Conservation (phyloP, 257 asterid species). For the Fraxinus cuspidata region DNA sequence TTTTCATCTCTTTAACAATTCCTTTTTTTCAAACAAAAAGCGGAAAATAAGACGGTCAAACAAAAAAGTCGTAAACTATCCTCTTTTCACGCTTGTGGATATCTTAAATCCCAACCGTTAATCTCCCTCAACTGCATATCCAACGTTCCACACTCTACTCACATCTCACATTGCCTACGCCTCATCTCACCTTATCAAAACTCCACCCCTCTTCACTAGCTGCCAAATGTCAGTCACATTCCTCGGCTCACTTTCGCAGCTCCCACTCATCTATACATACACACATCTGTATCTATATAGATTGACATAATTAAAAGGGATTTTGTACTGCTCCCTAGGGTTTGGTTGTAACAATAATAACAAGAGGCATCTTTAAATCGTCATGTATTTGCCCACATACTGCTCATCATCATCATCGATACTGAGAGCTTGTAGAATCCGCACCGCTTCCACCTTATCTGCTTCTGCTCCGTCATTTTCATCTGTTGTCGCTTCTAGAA, state of each 20-base stretch:
- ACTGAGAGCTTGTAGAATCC: conserved; percentile 48
- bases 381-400: conserved; percentile 55
- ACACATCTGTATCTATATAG: neutral
- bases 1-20: neutral
- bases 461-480: conserved; percentile 24
- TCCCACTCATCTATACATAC: neutral
- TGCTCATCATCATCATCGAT: conserved; percentile 6
- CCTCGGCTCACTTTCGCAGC: neutral
- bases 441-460: conserved; percentile 45
- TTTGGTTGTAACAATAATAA: neutral
- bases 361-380: conserved; percentile 7
- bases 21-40: neutral
- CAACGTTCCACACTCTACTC: neutral
- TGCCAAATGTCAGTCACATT: neutral
- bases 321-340: neutral
- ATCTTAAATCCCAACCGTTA: neutral
- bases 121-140: neutral
- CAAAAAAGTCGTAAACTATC: neutral
- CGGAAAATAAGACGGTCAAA: conserved; percentile 3
- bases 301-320: neutral
- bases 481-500: conserved; percentile 18
- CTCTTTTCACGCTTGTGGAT: neutral
- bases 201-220: neutral
- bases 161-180: neutral
- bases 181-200: too few relatives aligned